Conservation (phyloP, 352 stramenopile genomes). For the Globisporangium carolinianum region DNA sequence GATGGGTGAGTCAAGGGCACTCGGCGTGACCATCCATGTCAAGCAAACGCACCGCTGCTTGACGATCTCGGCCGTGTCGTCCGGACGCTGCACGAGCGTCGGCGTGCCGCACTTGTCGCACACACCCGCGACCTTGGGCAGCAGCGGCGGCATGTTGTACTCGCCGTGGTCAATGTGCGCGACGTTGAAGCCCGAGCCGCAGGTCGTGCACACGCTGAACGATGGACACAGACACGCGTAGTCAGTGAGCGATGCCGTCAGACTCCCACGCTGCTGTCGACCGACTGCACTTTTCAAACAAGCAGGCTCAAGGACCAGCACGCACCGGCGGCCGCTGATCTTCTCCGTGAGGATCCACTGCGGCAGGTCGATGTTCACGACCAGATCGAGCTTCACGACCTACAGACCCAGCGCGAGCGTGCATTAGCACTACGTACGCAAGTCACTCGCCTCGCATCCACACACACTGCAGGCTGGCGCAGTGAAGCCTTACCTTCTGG, state of each 20-base stretch:
- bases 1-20: too few species aligned
- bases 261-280: too few species aligned
- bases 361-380: conserved; percentile 86
- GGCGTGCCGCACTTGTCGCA: conserved; percentile 73
- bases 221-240: too few species aligned
- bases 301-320: too few species aligned
- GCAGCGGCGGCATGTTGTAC: conserved; percentile 87
- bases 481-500: conserved; percentile 37
- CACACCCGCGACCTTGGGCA: conserved; percentile 77
- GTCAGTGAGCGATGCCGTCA: too few species aligned
- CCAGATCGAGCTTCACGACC: conserved; percentile 46
- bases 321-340: conserved; percentile 79
- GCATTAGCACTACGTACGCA: too few species aligned
- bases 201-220: conserved; percentile 71
- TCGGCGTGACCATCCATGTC: neutral
- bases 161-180: conserved; percentile 80
- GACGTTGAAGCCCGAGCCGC: conserved; percentile 85
- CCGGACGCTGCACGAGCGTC: conserved; percentile 71
- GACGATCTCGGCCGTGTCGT: conserved; percentile 81
- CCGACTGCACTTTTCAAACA: too few species aligned
- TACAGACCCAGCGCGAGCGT: too few species aligned
- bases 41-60: conserved; percentile 35
- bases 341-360: conserved; percentile 88
- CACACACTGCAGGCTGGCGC: too few species aligned
- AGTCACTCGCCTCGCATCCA: too few species aligned